Evolutionary conservation across 108 stramenopile species (phyloP), one percentile per base, ranked within the genome.

Genomic region (Halocafeteria seosinensis): DNA sequence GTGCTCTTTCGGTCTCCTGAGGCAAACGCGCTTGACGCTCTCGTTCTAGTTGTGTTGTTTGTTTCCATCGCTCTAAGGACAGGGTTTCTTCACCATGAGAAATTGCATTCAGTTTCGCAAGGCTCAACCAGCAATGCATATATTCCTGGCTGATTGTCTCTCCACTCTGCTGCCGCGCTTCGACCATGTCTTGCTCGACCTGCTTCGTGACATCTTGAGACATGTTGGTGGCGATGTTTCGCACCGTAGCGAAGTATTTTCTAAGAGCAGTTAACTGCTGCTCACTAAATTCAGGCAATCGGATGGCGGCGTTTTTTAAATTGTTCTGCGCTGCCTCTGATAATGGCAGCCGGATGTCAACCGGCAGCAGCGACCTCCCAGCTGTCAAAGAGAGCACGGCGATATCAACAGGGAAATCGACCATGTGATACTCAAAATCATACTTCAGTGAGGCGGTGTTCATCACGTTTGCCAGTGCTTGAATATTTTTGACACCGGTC

Each of bases 401-500:
- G 11, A 25, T 11, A 31, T 21, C 55, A 25, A 57, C 55, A 17
- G 11, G 11, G 23, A 57, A 57, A 25, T 25, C 17, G 12, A 13
- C 11, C 11, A 17, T 11, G 55, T 13, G 17, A 17, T 59, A 65
- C 1, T 53, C 50, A 23, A 65, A 65, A 28, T 65, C 64, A 21
- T 59, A 55, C 9, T 51, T 25, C 9, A 65, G 21, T 29, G 26
- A 37, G 27, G 34, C 50, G 21, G 50, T 13, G 33, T 24, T 23
- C 0, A 0, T 0, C 24, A 65, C 23, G 26, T 59, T 23, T 24
- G 50, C 23, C 51, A 65, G 25, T 8, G 64, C 64, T 5, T 53
- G 55, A 33, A 53, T 25, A 29, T 65, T 65, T 25, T 51, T 33
- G 3, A 65, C 50, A 26, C 64, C 64, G 17, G 24, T 34, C 12